Evolutionary conservation across 768 basidiomycete genomes (phyloP).

Genomic region (Lyophyllum semitale): DNA sequence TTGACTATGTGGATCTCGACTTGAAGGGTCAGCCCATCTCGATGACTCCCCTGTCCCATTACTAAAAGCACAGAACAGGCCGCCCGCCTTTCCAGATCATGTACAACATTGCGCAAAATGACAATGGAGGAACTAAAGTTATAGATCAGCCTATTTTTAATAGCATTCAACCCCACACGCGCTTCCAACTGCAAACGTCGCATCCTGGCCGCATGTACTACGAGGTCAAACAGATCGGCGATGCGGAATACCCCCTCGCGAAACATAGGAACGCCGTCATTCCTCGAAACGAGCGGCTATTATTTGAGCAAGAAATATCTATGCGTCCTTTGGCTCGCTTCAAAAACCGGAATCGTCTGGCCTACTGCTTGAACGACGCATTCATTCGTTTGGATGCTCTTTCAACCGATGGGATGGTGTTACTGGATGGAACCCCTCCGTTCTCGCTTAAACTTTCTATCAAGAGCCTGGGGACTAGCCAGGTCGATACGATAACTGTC

Average conservation of each 20-base stretch:
- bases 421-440: constrained; percentile 83
- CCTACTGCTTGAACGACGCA: constrained; percentile 75
- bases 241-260: constrained; percentile 79
- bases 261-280: constrained; percentile 64
- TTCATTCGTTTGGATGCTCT: constrained; percentile 55
- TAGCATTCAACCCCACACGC: constrained; percentile 78
- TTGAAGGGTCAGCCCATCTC: constrained; percentile 56
- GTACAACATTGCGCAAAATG: constrained; percentile 82
- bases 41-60: not conserved
- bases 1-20: constrained; percentile 83
- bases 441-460: constrained; percentile 78
- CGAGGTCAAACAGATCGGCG: constrained; percentile 87
- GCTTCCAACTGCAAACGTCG: constrained; percentile 80
- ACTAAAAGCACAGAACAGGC: constrained; percentile 43
- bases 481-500: constrained; percentile 59
- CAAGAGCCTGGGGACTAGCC: constrained; percentile 74
- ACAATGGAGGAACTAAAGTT: constrained; percentile 67
- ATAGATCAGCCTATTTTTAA: constrained; percentile 80
- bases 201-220: constrained; percentile 83
- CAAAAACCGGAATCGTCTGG: constrained; percentile 61
- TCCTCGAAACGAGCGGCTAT: constrained; percentile 65
- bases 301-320: constrained; percentile 86
- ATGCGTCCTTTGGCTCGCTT: constrained; percentile 82
- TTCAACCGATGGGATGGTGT: constrained; percentile 60
- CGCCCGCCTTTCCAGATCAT: constrained; percentile 92